Conservation (phyloP, 2,329 filamentous ascomycete species). For the Beauveria bassiana region DNA sequence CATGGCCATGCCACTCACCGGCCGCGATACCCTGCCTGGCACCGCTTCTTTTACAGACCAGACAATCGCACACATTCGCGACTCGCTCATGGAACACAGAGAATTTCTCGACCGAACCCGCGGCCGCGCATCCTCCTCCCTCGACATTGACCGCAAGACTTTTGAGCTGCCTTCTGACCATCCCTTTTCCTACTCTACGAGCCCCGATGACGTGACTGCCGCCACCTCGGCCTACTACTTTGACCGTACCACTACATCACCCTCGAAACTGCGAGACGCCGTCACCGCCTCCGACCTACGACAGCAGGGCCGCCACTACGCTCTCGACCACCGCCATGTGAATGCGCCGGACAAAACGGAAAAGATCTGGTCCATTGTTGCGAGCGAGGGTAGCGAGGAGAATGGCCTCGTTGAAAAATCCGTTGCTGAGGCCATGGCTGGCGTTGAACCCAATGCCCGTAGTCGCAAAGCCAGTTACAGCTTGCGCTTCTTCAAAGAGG, state of each 20-base stretch:
- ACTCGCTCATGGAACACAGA: slow-evolving; percentile 29
- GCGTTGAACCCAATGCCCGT: slow-evolving; percentile 54
- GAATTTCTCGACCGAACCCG: slow-evolving; percentile 24
- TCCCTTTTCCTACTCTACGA: slow-evolving; percentile 15
- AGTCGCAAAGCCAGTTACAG: slow-evolving; percentile 63
- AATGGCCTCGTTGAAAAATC: slow-evolving; percentile 57
- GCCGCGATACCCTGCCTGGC: slow-evolving; percentile 23
- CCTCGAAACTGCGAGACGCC: slow-evolving; percentile 6
- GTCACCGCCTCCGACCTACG: neutral
- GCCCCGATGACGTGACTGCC: slow-evolving; percentile 20
- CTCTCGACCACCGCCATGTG: slow-evolving; percentile 34
- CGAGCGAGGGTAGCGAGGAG: slow-evolving; percentile 38
- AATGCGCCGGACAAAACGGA: slow-evolving; percentile 50
- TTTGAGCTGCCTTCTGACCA: slow-evolving; percentile 14
- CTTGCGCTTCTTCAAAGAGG: slow-evolving; percentile 59
- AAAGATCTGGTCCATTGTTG: slow-evolving; percentile 58
- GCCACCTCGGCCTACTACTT: slow-evolving; percentile 17
- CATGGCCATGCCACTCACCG: slow-evolving; percentile 18
- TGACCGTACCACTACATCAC: slow-evolving; percentile 12
- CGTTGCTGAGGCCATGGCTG: slow-evolving; percentile 53
- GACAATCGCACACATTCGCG: slow-evolving; percentile 26
- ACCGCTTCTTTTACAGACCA: slow-evolving; percentile 26
- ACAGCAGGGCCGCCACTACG: slow-evolving; percentile 4
- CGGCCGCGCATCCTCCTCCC: slow-evolving; percentile 24
- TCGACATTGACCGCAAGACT: slow-evolving; percentile 26